Conservation (phyloP, 2,329 filamentous ascomycete species). For the Ilyonectria robusta region DNA sequence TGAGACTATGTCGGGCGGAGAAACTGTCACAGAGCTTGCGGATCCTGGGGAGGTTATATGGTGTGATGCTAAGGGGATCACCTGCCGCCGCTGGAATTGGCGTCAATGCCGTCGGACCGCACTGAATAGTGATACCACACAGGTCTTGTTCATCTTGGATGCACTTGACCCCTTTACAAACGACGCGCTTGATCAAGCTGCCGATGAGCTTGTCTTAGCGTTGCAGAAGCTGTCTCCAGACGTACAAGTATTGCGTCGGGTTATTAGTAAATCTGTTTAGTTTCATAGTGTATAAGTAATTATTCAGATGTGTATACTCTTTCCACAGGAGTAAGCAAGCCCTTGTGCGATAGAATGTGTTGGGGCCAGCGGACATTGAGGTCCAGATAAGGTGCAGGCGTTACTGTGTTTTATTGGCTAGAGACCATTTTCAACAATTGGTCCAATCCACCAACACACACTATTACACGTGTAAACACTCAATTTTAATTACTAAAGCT, state of each 20-base stretch:
- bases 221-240: constrained; percentile 8
- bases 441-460: too few relatives aligned
- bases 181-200: constrained; percentile 7
- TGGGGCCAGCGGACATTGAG: too few relatives aligned
- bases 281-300: too few relatives aligned
- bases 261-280: constrained; percentile 1
- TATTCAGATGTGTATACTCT: too few relatives aligned
- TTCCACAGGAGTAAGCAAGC: too few relatives aligned
- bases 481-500: too few relatives aligned
- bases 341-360: too few relatives aligned
- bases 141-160: constrained; percentile 18
- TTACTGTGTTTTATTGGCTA: too few relatives aligned
- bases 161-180: constrained; percentile 21
- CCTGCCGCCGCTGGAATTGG: constrained; percentile 42
- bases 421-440: too few relatives aligned
- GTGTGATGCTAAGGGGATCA: constrained; percentile 37
- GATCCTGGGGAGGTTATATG: constrained; percentile 35
- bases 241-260: constrained; percentile 8
- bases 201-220: constrained; percentile 14
- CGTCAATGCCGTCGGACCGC: constrained; percentile 36
- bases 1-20: constrained; percentile 14
- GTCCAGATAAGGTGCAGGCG: too few relatives aligned
- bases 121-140: constrained; percentile 22
- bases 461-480: too few relatives aligned
- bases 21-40: constrained; percentile 20